Evolutionary conservation across 2,329 filamentous ascomycete genomes (phyloP).

Genomic region (Raffaelea deltoideospora): DNA sequence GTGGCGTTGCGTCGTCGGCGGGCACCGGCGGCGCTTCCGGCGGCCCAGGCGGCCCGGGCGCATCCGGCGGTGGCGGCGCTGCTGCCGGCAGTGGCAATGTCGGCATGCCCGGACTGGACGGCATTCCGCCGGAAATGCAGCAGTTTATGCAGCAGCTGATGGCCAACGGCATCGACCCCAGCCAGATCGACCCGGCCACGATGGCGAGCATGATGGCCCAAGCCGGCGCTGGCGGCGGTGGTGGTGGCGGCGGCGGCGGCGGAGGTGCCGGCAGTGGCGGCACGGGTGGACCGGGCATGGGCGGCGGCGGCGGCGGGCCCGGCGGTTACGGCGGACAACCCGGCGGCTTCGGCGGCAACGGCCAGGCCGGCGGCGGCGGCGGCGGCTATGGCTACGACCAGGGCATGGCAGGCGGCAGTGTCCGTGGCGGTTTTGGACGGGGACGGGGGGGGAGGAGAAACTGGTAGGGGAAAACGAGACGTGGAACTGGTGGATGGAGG

Average conservation of each 20-base stretch:
- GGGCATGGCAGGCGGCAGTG: too few species aligned
- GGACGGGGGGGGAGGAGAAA: conserved; percentile 15
- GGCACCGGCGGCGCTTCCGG: neutral
- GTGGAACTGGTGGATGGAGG: too few species aligned
- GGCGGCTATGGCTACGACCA: conserved; percentile 16
- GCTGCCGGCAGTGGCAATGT: conserved; percentile 13
- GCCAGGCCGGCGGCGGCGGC: conserved; percentile 15
- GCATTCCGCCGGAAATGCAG: conserved; percentile 52
- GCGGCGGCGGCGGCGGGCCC: conserved; percentile 21
- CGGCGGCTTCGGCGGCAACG: conserved; percentile 22
- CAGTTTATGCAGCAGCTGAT: conserved; percentile 59
- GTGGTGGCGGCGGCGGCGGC: conserved; percentile 35
- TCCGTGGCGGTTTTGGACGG: conserved; percentile 17
- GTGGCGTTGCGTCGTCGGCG: too few species aligned
- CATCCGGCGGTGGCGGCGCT: too few species aligned
- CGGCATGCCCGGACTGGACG: conserved; percentile 44
- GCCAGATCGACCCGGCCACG: conserved; percentile 46
- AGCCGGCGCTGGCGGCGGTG: conserved; percentile 26
- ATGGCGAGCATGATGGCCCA: conserved; percentile 45
- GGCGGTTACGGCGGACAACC: conserved; percentile 20
- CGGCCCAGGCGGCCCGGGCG: neutral
- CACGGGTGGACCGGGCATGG: conserved; percentile 20
- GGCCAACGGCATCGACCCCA: conserved; percentile 47
- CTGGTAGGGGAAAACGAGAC: conserved; percentile 6
- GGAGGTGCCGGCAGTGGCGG: too few species aligned